A percentile compares a stretch with the other conserved stretches of the same genome.
These are phyloP conservation scores for Mimosa bimucronata DNA, from an alignment of 306 rosid genomes.

Conservation along the genomic window DNA sequence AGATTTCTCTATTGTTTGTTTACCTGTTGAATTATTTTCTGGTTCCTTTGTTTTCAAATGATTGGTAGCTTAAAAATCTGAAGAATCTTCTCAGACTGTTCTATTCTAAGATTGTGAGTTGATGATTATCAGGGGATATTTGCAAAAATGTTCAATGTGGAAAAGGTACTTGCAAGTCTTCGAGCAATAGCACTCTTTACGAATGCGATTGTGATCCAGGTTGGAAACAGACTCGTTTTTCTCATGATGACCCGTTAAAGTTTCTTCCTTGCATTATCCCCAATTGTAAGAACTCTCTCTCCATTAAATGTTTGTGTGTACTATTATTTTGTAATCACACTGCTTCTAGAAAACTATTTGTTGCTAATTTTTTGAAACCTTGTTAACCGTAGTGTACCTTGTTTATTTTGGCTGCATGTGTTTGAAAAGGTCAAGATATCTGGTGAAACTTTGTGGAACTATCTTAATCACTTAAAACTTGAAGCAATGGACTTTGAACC, in stretches of 20 bases:
- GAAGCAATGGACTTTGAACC: conserved; percentile 32
- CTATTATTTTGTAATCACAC: not conserved
- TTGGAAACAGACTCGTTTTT: conserved; percentile 63
- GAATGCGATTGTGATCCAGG: conserved; percentile 80
- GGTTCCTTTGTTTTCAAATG: not conserved
- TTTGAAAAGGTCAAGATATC: conserved; percentile 22
- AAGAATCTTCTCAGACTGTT: conserved; percentile 4
- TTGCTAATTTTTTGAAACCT: not conserved
- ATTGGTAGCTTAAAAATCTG: not conserved
- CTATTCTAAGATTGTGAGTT: conserved; percentile 6
- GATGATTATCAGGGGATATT: conserved; percentile 52
- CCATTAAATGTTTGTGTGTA: not conserved
- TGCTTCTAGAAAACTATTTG: not conserved
- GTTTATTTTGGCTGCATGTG: conserved; percentile 13
- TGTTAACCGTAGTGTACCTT: not conserved
- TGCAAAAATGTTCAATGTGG: conserved; percentile 81
- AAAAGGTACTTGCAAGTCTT: conserved; percentile 76
- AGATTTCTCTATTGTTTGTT: not conserved
- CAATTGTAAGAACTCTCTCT: conserved; percentile 57
- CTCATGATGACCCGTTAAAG: conserved; percentile 40
- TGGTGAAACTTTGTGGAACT: conserved; percentile 12
- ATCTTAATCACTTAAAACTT: not conserved
- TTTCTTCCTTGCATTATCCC: conserved; percentile 92
- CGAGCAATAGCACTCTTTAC: conserved; percentile 52
- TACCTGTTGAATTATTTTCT: conserved; percentile 16